Percentiles rank a stretch among this genome's conserved stretches.
Evolutionary conservation across 2,329 filamentous ascomycete species (phyloP).

Genomic region (Penicillium decumbens): DNA sequence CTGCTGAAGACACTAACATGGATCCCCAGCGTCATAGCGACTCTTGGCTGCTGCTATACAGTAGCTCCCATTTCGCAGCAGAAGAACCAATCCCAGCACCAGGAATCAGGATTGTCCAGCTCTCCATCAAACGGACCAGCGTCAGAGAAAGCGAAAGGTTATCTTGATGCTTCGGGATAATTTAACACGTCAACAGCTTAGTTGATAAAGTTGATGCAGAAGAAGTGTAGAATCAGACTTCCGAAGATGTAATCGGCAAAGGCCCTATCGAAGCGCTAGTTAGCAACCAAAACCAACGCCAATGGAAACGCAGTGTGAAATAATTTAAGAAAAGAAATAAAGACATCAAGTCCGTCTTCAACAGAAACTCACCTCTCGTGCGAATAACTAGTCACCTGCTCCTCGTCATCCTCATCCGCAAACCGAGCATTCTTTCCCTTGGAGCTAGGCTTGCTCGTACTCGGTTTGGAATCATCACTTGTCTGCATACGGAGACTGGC

Average conservation of each 20-base stretch:
- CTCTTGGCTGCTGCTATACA: background rate
- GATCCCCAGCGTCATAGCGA: background rate
- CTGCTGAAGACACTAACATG: background rate
- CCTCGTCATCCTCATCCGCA: constrained; percentile 19
- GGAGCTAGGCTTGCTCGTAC: constrained; percentile 54
- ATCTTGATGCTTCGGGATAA: background rate
- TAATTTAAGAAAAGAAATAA: background rate
- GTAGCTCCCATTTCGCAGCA: background rate
- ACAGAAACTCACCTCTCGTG: constrained; percentile 39
- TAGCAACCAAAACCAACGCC: background rate
- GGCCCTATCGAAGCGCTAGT: constrained; percentile 54
- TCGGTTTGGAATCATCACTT: constrained; percentile 45
- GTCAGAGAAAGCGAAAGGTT: constrained; percentile 8
- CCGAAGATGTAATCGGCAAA: constrained; percentile 96
- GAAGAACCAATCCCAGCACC: background rate
- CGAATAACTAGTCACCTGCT: constrained; percentile 30
- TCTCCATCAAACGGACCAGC: constrained; percentile 6
- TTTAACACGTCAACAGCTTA: constrained; percentile 43
- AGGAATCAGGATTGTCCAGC: constrained; percentile 2
- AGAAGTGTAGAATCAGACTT: constrained; percentile 94
- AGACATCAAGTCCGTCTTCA: background rate
- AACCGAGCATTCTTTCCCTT: constrained; percentile 29
- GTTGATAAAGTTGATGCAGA: constrained; percentile 99
- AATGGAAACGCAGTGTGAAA: background rate
- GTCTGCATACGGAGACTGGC: constrained; percentile 89